phyloP scores from a whole-genome alignment of 768 basidiomycete species.

The Trametes meyenii region DNA sequence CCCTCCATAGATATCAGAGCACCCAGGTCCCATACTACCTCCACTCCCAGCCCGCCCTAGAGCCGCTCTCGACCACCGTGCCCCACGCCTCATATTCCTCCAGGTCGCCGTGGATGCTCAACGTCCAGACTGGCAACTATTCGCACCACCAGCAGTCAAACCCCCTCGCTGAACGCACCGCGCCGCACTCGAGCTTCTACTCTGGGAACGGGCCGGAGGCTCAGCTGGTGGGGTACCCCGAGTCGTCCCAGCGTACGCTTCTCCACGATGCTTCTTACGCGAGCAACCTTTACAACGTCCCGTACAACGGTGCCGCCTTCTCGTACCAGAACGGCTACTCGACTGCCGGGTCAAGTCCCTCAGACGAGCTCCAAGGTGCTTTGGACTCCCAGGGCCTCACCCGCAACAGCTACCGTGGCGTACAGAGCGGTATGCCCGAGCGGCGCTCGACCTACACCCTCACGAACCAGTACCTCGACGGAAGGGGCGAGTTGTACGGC shows the following conservation, averaged over 20 bases:
- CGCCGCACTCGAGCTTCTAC: slow-evolving; percentile 20
- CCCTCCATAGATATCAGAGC: slow-evolving; percentile 22
- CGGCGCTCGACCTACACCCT: slow-evolving; percentile 15
- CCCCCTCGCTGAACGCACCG: slow-evolving; percentile 27
- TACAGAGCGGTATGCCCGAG: slow-evolving; percentile 4
- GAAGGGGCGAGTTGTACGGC: slow-evolving; percentile 6
- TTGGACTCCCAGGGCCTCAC: slow-evolving; percentile 14
- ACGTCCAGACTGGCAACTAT: slow-evolving; percentile 27
- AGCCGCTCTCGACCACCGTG: slow-evolving; percentile 21
- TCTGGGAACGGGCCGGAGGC: slow-evolving; percentile 24
- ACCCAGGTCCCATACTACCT: slow-evolving; percentile 20
- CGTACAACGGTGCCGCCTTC: slow-evolving; percentile 20
- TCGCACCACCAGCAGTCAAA: slow-evolving; percentile 18
- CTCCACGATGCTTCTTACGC: slow-evolving; percentile 30
- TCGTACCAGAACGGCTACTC: slow-evolving; percentile 14
- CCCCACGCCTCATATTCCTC: slow-evolving; percentile 22
- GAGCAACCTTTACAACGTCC: slow-evolving; percentile 22
- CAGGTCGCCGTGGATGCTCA: slow-evolving; percentile 28
- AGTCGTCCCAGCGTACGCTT: slow-evolving; percentile 37
- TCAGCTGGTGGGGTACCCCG: slow-evolving; percentile 33
- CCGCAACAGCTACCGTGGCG: slow-evolving; percentile 17
- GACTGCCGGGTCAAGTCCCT: slow-evolving; percentile 9
- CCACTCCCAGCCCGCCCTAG: slow-evolving; percentile 18
- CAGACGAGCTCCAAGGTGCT: slow-evolving; percentile 18
- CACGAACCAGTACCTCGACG: slow-evolving; percentile 14